Base-by-base conservation (phyloP, 2,329 filamentous ascomycete species). In the Exophiala sp. region DNA sequence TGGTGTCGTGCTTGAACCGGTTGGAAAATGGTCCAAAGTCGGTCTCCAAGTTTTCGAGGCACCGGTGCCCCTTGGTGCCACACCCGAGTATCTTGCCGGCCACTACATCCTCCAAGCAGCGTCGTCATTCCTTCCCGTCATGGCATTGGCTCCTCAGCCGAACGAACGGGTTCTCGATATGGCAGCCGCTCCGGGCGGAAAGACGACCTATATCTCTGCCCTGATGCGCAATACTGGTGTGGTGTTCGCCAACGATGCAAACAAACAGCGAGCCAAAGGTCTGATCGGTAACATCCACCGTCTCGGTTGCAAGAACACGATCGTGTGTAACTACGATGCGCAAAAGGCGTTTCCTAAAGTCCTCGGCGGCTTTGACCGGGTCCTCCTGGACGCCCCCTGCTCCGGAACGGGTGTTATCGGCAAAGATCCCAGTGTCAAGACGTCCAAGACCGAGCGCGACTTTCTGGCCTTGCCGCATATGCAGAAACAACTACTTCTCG, bases 1-100 rank as follows among this genome's bases (percentile, higher is more conserved):
- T 57, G 93, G 93, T 58, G 93, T 98, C 42, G 94, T 90, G 11
- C 80, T 98, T 32, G 91, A 98, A 70, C 93, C 93, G 1, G 88
- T 98, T 14, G 93, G 93, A 55, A 97, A 97, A 70, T 98, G 93
- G 93, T 93, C 86, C 60, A 98, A 98, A 73, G 89, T 98, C 57
- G 93, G 93, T 41, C 79, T 98, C 34, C 93, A 98, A 68, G 82
- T 98, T 53, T 98, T 98, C 67, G 93, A 98, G 69, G 87, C 86
- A 50, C 85, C 83, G 48, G 82, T 86, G 0, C 88, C 89, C 2
- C 79, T 96, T 1, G 90, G 90, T 78, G 93, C 93, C 22, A 98
- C 93, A 0, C 93, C 93, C 8, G 93, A 98, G 70, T 98, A 98
- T 68, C 81, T 98, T 10, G 90, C 91, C 13, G 93, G 93, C 14